Conservation (phyloP, 208 protist genomes). For the Acanthamoeba royreba region DNA sequence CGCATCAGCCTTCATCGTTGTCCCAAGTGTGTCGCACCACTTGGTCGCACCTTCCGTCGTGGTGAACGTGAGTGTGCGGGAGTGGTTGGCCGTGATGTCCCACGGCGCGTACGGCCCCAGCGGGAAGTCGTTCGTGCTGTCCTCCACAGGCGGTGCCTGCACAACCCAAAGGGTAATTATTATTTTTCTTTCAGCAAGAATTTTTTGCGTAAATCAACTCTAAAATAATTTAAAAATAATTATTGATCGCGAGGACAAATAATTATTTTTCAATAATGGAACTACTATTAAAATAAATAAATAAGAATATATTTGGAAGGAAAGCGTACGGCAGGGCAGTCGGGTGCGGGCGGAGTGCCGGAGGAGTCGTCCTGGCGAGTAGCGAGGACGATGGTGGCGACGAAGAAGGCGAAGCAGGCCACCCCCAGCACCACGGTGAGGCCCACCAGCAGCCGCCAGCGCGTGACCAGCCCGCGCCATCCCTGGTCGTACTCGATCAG, state of each 20-base stretch:
- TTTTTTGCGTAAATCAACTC: not conserved
- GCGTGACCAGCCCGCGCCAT: not conserved
- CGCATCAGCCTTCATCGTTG: no score
- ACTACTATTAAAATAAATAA: not conserved
- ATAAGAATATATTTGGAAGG: not conserved
- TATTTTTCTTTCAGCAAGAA: not conserved
- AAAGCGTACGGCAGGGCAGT: no score
- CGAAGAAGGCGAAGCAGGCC: not conserved
- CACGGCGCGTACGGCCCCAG: not conserved
- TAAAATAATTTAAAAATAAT: not conserved
- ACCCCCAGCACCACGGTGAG: not conserved
- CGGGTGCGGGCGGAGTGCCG: no score
- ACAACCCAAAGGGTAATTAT: not conserved
- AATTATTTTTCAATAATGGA: not conserved
- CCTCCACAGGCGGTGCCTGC: not conserved
- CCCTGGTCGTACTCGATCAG: not conserved
- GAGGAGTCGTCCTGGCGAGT: no score
- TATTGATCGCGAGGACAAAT: no score
- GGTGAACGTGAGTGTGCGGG: not conserved
- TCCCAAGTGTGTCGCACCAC: no score
- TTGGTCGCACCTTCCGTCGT: not conserved
- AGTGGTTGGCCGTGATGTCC: conserved; percentile 13
- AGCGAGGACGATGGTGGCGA: not conserved
- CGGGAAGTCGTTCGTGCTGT: conserved; percentile 22
- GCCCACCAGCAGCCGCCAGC: not conserved